Base-by-base conservation (phyloP, 345 rosid genomes). In the Bretschneidera sinensis region DNA sequence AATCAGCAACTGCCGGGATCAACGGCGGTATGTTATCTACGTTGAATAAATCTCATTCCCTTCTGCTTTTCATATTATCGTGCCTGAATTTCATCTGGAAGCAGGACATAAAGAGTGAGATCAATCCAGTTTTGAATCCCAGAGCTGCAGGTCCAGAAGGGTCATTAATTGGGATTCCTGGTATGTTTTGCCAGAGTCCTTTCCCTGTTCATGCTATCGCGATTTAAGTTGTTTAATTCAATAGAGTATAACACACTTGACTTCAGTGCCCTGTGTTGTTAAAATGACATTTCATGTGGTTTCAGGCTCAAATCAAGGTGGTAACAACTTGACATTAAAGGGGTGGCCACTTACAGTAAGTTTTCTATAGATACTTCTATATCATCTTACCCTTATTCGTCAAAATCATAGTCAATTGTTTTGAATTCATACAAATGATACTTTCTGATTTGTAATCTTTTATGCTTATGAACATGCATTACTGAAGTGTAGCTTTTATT, bases 271-370 rank as follows among this genome's bases (percentile, higher is more conserved):
- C n/a, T 39, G 45, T 39, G 15, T 39, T 5, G 11, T 5, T 51
- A 24, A 19, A 0, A 0, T 21, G 35, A 21, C 47, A 18, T 61
- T 35, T 67, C 34, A 16, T 66, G 48, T 54, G 74, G 49, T 75
- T 65, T 64, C 82, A 90, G 99, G 99, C 67, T 85, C 97, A 66
- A 89, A 80, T 78, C 97, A 89, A 74, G 92, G 85, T 51, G 81
- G 86, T 61, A 92, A 77, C 74, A 89, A 86, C 80, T 78, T 92
- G 73, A 87, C 98, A 34, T 73, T 92, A 69, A 92, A 86, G 82
- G 98, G 98, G 62, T 89, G 96, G 91, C 98, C 98, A 7, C 88
- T 92, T 54, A 79, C 91, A 0, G 98, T 92, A 70, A 89, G 87
- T 74, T 65, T 61, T 63, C 14, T 48, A 33, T 39, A 4, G 1